Evolutionary conservation across 2,329 filamentous ascomycete genomes (phyloP), one percentile per base, ranked within the genome.

Genomic region (Dryadomyces sulphureus): DNA sequence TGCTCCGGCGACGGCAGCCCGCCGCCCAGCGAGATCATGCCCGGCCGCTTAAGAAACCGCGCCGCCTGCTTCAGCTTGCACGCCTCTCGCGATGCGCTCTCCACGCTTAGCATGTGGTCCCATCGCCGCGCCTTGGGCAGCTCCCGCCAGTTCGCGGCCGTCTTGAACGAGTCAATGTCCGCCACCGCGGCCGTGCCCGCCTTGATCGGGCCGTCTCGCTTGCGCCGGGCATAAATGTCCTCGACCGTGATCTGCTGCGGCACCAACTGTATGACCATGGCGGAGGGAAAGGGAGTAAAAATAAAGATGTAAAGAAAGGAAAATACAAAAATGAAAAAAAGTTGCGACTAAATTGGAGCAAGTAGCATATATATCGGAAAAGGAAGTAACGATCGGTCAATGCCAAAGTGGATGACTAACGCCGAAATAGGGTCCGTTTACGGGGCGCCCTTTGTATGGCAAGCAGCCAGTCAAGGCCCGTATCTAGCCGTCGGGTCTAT

Each of bases 21-120:
- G 44, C 92, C 92, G 46, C 92, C 92, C 2, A 98, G 79, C 1
- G 88, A 94, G 58, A 98, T 92, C 49, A 95, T 65, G 16, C 84
- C 88, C 1, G 88, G 86, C 35, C 73, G 85, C 58, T 82, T 83
- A 45, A 96, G 74, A 59, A 80, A 82, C 47, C 74, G 75, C 39
- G 89, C 89, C 5, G 89, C 88, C 50, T 74, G 72, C 64, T 96
- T 96, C 50, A 96, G 68, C n/a, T 80, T 81, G 52, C 75, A 85
- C 30, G 72, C 79, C 61, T 76, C 62, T 44, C 77, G 68, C 19
- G 72, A 60, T 48, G 70, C 68, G 50, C 75, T 76, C 59, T 90
- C 84, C 8, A 65, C 53, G 24, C 69, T 83, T 41, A 89, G 62
- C 48, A 76, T 70, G 56, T 67, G 75, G 58, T 94, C 84, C 82